phyloP scores from a whole-genome alignment of 192 early-diverging fungal species.

The Glomus cerebriforme region DNA sequence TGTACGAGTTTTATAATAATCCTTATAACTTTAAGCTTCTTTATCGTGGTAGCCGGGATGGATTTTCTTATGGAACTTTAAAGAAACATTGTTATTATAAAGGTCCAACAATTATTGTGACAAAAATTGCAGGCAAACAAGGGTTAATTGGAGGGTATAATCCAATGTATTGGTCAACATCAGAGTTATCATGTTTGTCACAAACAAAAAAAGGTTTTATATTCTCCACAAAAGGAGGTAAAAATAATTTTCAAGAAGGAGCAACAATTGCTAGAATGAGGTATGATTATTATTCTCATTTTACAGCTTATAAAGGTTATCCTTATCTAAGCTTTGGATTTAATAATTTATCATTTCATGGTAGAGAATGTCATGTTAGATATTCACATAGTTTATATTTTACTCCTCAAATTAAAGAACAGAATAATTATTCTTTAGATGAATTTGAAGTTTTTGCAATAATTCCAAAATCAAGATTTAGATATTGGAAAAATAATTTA shows the following conservation, averaged over 20 bases:
- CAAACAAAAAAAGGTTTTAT: background rate
- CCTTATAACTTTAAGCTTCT: constrained; percentile 17
- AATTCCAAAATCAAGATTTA: background rate
- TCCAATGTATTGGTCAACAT: background rate
- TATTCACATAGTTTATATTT: background rate
- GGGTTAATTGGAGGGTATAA: constrained; percentile 4
- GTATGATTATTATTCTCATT: background rate
- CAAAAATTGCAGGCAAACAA: background rate
- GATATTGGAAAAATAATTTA: too few relatives aligned
- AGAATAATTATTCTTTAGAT: background rate
- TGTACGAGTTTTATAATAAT: background rate
- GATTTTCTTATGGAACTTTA: constrained; percentile 2
- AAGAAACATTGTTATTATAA: background rate
- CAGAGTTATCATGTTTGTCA: background rate
- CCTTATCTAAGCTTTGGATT: background rate
- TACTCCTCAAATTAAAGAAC: background rate
- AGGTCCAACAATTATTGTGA: background rate
- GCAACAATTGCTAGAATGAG: background rate
- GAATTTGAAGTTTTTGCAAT: constrained; percentile 3
- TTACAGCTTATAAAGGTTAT: background rate
- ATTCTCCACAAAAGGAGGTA: background rate
- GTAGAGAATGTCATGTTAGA: background rate
- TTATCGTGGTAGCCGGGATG: background rate
- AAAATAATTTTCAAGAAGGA: constrained; percentile 6
- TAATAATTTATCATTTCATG: background rate